These are phyloP conservation scores for Opeltia flavorubescens DNA, from an alignment of 495 filamentous ascomycete species.

Conservation along the genomic window DNA sequence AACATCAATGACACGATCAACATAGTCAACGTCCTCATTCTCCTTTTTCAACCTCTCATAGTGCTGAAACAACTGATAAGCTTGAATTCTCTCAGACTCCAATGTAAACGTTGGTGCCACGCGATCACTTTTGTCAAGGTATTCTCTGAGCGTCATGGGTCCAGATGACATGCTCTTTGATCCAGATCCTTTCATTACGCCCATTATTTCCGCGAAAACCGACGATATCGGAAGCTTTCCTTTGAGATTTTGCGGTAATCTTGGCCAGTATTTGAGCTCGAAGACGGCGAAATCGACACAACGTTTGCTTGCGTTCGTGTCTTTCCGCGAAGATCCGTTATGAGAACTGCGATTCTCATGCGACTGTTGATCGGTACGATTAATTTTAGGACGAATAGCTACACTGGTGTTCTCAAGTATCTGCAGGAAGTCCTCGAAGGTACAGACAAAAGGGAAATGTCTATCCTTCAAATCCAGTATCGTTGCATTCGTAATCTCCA, in stretches of 20 bases:
- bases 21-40: constrained; percentile 20
- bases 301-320: not conserved
- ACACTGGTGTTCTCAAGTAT: constrained; percentile 21
- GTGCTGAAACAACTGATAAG: constrained; percentile 23
- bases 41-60: constrained; percentile 25
- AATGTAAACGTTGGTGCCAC: constrained; percentile 20
- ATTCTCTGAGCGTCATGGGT: constrained; percentile 20
- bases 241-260: constrained; percentile 9
- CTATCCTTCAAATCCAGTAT: constrained; percentile 17
- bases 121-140: constrained; percentile 14
- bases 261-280: constrained; percentile 27
- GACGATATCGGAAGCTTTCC: constrained; percentile 16
- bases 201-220: constrained; percentile 32
- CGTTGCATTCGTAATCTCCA: constrained; percentile 3
- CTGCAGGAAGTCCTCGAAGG: constrained; percentile 24
- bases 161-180: constrained; percentile 10
- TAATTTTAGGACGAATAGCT: constrained; percentile 1
- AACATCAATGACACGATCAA: constrained; percentile 22
- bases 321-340: not conserved
- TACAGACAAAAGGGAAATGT: constrained; percentile 29
- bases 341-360: not conserved
- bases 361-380: too few relatives aligned
- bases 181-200: constrained; percentile 28
- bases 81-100: constrained; percentile 14
- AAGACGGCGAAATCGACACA: constrained; percentile 24